Conservation (phyloP, 805 yeast species). For the Kluyveromyces starmeri region DNA sequence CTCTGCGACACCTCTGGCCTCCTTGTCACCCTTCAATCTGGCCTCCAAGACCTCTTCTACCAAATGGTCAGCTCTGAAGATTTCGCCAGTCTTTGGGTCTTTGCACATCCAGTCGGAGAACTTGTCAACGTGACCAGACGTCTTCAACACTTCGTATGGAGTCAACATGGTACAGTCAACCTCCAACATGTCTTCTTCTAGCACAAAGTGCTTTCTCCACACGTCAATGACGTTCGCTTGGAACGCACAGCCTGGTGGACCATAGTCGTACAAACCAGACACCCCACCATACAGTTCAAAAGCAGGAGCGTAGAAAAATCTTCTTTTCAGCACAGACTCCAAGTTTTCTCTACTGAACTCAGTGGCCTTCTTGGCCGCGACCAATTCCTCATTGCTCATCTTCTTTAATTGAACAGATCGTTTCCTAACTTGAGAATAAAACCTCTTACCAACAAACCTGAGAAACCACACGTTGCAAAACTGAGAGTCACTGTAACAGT, state of each 20-base stretch:
- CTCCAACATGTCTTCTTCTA: conserved; percentile 98
- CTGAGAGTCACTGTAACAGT: neutral
- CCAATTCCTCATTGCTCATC: conserved; percentile 29
- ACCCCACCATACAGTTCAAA: conserved; percentile 98
- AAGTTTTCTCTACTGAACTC: conserved; percentile 75
- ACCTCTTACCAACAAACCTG: conserved; percentile 16
- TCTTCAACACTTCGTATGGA: conserved; percentile 94
- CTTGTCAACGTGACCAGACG: conserved; percentile 98
- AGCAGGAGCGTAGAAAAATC: conserved; percentile 96
- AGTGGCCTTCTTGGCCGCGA: conserved; percentile 24
- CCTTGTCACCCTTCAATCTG: conserved; percentile 92
- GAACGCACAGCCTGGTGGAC: conserved; percentile 99
- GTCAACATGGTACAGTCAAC: conserved; percentile 98
- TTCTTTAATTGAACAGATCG: conserved; percentile 20
- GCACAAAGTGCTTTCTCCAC: conserved; percentile 96
- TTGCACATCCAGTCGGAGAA: conserved; percentile 99
- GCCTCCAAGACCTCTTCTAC: conserved; percentile 97
- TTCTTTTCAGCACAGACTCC: conserved; percentile 85
- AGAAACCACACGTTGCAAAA: conserved; percentile 18
- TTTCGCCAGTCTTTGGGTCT: conserved; percentile 92
- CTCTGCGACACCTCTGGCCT: conserved; percentile 75
- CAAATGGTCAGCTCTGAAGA: conserved; percentile 96
- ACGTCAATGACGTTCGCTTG: conserved; percentile 91
- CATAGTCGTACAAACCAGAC: conserved; percentile 94
- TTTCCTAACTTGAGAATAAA: conserved; percentile 21